Percentiles rank a stretch among this genome's conserved stretches.
Conservation (phyloP, 2,329 filamentous ascomycete species). For the Talaromyces sp. region DNA sequence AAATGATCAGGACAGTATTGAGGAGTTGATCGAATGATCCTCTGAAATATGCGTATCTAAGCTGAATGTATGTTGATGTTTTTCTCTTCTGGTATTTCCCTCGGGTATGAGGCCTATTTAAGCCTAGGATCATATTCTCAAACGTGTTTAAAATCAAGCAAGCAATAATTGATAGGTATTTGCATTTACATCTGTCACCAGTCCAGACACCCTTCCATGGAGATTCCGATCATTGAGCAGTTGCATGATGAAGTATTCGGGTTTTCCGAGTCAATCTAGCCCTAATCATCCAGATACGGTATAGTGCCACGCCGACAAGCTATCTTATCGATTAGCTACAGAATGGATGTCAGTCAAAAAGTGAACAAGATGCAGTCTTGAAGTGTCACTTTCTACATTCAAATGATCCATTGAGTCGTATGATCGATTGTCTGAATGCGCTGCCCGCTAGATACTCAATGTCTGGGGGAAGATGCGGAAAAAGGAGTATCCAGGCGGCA, state of each 20-base stretch:
- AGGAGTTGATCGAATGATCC: no score
- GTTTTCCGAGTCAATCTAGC: background rate
- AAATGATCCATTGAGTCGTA: background rate
- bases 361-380: background rate
- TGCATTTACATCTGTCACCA: no score
- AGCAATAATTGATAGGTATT: no score
- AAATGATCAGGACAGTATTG: no score
- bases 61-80: no score
- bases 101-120: no score
- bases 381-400: background rate
- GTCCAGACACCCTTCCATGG: background rate
- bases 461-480: background rate
- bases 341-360: background rate
- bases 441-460: background rate
- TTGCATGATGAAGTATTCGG: background rate
- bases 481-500: conserved; percentile 12
- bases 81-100: no score
- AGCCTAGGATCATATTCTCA: no score
- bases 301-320: background rate
- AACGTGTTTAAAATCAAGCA: no score
- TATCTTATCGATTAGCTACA: background rate
- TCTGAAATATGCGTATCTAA: no score
- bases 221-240: background rate
- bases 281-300: background rate
- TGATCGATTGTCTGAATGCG: background rate